A percentile compares a stretch with the other conserved stretches of the same genome.
phyloP scores from a whole-genome alignment of 2,329 filamentous ascomycete species.

The Mycosphaerella sp. region DNA sequence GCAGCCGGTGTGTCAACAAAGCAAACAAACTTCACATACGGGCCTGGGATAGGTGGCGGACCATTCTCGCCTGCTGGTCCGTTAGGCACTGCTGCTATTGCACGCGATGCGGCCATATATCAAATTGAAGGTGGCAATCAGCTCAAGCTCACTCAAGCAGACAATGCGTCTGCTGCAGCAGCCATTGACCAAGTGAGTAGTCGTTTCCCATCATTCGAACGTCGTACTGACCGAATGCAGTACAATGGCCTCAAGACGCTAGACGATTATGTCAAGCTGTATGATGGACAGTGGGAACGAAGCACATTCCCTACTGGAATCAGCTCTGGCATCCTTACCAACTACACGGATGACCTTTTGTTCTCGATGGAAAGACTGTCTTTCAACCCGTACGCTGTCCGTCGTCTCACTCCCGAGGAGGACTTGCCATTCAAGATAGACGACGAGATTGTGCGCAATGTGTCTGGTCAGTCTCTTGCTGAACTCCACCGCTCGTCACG shows the following conservation, averaged over 20 bases:
- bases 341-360: conserved; percentile 44
- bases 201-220: background rate
- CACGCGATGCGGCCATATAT: background rate
- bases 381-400: conserved; percentile 38
- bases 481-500: conserved; percentile 35
- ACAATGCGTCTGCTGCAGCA: background rate
- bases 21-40: background rate
- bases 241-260: conserved; percentile 22
- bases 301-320: conserved; percentile 36
- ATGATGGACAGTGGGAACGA: conserved; percentile 38
- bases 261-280: conserved; percentile 39
- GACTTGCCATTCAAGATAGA: conserved; percentile 38
- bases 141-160: background rate
- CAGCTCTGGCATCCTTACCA: conserved; percentile 37
- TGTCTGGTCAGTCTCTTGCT: conserved; percentile 34
- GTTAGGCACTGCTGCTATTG: background rate
- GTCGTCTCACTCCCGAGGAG: conserved; percentile 33
- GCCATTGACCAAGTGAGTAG: background rate
- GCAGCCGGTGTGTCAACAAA: background rate
- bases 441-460: conserved; percentile 24
- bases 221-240: conserved; percentile 4
- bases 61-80: conserved; percentile 4
- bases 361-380: conserved; percentile 48
- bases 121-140: background rate
- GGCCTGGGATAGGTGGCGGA: conserved; percentile 2